Conservation (phyloP, 805 yeast genomes). For the Groenewaldozyma tartarivorans region DNA sequence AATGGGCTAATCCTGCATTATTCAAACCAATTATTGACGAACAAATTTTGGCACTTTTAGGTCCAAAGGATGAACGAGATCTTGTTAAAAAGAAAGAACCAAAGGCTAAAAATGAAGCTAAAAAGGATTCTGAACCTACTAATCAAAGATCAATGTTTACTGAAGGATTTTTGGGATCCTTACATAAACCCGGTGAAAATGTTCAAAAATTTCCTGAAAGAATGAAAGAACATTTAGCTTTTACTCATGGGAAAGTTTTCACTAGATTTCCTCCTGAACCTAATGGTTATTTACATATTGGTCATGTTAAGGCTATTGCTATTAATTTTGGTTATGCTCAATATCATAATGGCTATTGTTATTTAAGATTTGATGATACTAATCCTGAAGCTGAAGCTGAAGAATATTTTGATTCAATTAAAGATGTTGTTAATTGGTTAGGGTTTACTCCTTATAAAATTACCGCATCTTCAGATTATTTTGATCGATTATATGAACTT, state of each 20-base stretch:
- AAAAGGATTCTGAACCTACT: conserved; percentile 2
- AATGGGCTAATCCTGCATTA: conserved; percentile 84
- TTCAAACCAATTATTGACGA: conserved; percentile 85
- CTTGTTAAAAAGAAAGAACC: conserved; percentile 63
- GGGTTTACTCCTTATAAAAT: conserved; percentile 92
- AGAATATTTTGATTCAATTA: conserved; percentile 73
- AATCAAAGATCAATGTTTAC: conserved; percentile 69
- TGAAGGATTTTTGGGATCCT: conserved; percentile 91
- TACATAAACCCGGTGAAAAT: conserved; percentile 93
- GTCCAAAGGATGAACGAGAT: conserved; percentile 96
- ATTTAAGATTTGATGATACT: conserved; percentile 92
- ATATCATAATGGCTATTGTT: conserved; percentile 76
- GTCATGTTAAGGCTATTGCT: conserved; percentile 96
- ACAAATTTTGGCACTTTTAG: conserved; percentile 59
- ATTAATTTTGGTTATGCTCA: conserved; percentile 97
- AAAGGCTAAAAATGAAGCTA: conserved; percentile 13
- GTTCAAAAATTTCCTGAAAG: conserved; percentile 84
- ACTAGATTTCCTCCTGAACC: conserved; percentile 99
- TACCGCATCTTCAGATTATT: conserved; percentile 93
- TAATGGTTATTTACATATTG: conserved; percentile 93
- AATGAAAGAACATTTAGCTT: conserved; percentile 67
- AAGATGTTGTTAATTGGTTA: conserved; percentile 82
- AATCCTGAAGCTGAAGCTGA: conserved; percentile 99
- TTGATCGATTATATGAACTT: conserved; percentile 75
- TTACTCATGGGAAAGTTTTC: conserved; percentile 72